These are phyloP conservation scores for Ustilago nuda DNA, from an alignment of 1,284 basidiomycete genomes.

Conservation along the genomic window DNA sequence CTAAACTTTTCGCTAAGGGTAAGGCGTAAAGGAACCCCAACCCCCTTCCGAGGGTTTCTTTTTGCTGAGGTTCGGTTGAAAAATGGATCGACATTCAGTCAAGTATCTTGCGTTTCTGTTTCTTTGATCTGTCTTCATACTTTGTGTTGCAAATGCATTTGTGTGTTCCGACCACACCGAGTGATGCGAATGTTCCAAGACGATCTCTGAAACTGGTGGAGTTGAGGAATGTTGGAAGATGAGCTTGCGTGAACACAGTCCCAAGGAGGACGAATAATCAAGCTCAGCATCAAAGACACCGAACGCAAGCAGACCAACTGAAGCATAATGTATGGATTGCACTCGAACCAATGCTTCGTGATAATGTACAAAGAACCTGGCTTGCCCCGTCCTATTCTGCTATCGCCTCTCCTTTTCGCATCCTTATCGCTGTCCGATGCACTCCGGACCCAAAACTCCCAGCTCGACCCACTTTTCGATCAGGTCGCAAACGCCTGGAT, in stretches of 20 bases:
- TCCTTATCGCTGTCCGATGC: conserved; percentile 41
- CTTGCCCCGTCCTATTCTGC: no score
- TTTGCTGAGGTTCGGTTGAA: no score
- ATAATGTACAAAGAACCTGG: neutral
- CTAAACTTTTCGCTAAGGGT: conserved; percentile 65
- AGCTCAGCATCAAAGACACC: no score
- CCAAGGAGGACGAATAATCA: no score
- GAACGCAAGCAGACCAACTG: no score
- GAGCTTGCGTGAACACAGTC: no score
- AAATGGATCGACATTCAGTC: no score
- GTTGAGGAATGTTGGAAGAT: no score
- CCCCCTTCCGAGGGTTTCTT: no score
- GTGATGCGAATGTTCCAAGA: neutral
- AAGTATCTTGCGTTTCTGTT: neutral
- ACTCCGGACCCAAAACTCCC: conserved; percentile 75
- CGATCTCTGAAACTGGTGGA: no score
- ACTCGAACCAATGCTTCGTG: neutral
- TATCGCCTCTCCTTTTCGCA: neutral
- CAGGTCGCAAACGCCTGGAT: conserved; percentile 80
- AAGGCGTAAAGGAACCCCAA: conserved; percentile 24
- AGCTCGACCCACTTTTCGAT: conserved; percentile 91
- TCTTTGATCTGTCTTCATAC: conserved; percentile 7
- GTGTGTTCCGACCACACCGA: neutral
- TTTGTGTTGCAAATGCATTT: conserved; percentile 13
- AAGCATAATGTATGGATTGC: no score